Evolutionary conservation across 1,284 basidiomycete species (phyloP), one percentile per base, ranked within the genome.

Genomic region (Cutaneotrichosporon dermatis): DNA sequence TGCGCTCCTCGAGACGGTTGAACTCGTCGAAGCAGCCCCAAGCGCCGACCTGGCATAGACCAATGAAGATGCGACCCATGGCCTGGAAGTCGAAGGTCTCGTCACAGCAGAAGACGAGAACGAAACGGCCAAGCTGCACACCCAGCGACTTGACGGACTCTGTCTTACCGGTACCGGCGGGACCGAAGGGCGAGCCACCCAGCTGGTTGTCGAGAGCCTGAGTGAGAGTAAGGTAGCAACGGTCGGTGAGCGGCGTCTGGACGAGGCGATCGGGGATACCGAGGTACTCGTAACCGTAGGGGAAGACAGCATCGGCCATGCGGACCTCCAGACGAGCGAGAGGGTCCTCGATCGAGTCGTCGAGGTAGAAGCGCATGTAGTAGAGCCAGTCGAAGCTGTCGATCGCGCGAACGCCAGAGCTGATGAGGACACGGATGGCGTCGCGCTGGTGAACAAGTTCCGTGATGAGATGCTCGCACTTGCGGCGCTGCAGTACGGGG

Each of bases 51-150:
- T 98, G 92, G 80, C 95, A 99, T 15, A 99, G 84, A 64, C 96
- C 96, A 69, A 99, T 88, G 75, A 99, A 98, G 71, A 99, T 98
- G 69, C 96, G 90, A 64, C 95, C 95, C 96, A 99, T 99, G 2
- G 96, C 96, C 74, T 98, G 93, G 83, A 98, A 98, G 79, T 99
- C 97, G 77, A 99, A 99, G 0, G 92, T 97, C 78, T 99, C 95
- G 79, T 99, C 96, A 74, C 96, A 99, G 76, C 96, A 99, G 82
- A 99, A 99, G 37, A 99, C 96, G 51, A 99, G 82, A 15, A 99
- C 96, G 72, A 99, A 98, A 50, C 94, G 88, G 51, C 96, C 96
- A 6, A 99, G 86, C 72, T 97, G 94, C 1, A 97, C 92, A 58
- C 96, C 96, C 34, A 99, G 87, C 1, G 96, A 95, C 78, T 99